A percentile compares a stretch with the other conserved stretches of the same genome.
Evolutionary conservation across 768 basidiomycete genomes (phyloP).

Genomic region (Coprinopsis cinerea): DNA sequence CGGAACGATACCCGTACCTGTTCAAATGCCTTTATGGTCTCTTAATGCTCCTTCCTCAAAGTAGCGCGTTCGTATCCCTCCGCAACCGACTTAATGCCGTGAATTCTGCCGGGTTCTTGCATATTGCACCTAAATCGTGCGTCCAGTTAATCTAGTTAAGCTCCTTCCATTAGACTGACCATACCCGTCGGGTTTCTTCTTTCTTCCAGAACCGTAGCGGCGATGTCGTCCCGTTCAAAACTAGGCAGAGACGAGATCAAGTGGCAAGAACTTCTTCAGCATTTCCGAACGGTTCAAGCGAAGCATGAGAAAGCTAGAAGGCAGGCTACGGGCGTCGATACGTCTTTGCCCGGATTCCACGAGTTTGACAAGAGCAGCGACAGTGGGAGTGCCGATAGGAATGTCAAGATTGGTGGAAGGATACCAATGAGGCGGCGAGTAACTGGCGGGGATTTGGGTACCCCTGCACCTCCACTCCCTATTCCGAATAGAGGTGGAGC

Average conservation of each 20-base stretch:
- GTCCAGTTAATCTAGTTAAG: no score
- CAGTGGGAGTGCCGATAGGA: slow-evolving; percentile 22
- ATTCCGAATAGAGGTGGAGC: slow-evolving; percentile 37
- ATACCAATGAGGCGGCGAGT: slow-evolving; percentile 57
- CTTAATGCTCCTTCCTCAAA: slow-evolving; percentile 95
- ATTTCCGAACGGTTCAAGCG: slow-evolving; percentile 86
- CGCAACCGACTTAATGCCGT: slow-evolving; percentile 93
- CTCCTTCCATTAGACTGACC: no score
- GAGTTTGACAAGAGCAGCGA: slow-evolving; percentile 35
- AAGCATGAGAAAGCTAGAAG: slow-evolving; percentile 91
- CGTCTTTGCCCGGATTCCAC: slow-evolving; percentile 41
- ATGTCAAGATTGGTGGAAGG: slow-evolving; percentile 25
- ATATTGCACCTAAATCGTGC: slow-evolving; percentile 84
- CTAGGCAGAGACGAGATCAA: slow-evolving; percentile 85
- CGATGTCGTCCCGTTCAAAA: slow-evolving; percentile 64
- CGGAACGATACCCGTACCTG: slow-evolving; percentile 91
- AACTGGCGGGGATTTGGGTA: slow-evolving; percentile 40
- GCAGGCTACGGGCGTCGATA: slow-evolving; percentile 65
- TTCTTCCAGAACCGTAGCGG: slow-evolving; percentile 22
- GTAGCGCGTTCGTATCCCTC: slow-evolving; percentile 90
- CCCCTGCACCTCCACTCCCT: slow-evolving; percentile 22
- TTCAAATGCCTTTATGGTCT: slow-evolving; percentile 98
- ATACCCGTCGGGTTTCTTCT: not conserved
- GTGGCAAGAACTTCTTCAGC: slow-evolving; percentile 90
- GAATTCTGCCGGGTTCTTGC: slow-evolving; percentile 89